Evolutionary conservation across 352 stramenopile genomes (phyloP).

Genomic region (Globisporangium paroecandrum): DNA sequence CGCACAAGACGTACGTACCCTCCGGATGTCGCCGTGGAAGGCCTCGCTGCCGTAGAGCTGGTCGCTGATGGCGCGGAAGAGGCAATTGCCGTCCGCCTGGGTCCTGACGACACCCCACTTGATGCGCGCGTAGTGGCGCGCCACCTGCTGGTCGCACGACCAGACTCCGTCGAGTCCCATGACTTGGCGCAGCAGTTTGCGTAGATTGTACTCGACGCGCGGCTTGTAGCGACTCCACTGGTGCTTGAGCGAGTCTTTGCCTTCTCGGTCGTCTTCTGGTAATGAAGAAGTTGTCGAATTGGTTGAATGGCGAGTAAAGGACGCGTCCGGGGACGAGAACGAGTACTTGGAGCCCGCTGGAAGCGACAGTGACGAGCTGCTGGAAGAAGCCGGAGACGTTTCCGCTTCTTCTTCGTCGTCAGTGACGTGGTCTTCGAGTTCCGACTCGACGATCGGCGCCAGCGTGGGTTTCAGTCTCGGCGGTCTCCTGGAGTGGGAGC

Average conservation of each 20-base stretch:
- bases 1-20: slow-evolving; percentile 9
- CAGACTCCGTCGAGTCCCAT: slow-evolving; percentile 24
- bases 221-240: slow-evolving; percentile 5
- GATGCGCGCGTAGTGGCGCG: slow-evolving; percentile 33
- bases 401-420: slow-evolving; percentile 6
- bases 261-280: background rate
- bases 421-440: slow-evolving; percentile 13
- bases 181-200: slow-evolving; percentile 20
- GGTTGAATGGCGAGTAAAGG: slow-evolving; percentile 1
- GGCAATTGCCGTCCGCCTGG: slow-evolving; percentile 45
- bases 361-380: slow-evolving; percentile 1
- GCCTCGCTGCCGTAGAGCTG: slow-evolving; percentile 48
- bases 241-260: background rate
- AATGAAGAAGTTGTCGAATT: background rate
- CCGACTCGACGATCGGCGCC: slow-evolving; percentile 15
- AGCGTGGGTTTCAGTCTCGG: background rate
- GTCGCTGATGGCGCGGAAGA: slow-evolving; percentile 57
- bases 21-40: slow-evolving; percentile 41
- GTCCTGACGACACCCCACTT: slow-evolving; percentile 30
- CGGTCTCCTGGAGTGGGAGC: background rate
- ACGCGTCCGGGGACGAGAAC: background rate
- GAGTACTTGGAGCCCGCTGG: background rate
- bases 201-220: slow-evolving; percentile 20
- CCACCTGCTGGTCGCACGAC: slow-evolving; percentile 37
- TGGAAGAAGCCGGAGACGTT: slow-evolving; percentile 9